Conservation (phyloP, 371 early-diverging fungal genomes). For the Funneliformis caledonium region DNA sequence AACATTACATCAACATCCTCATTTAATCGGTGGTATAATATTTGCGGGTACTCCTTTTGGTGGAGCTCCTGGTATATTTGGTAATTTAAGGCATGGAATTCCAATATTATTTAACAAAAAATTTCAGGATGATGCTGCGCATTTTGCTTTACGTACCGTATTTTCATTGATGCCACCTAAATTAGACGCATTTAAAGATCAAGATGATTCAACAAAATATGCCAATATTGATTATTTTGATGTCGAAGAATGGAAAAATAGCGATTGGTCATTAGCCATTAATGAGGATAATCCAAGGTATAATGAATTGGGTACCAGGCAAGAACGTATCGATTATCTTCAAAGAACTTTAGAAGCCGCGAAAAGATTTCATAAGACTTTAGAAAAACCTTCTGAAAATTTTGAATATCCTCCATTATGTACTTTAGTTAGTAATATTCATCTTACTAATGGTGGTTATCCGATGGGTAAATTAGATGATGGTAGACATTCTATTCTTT, state of each 20-base stretch:
- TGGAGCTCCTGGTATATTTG: slow-evolving; percentile 26
- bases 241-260: slow-evolving; percentile 14
- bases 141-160: slow-evolving; percentile 6
- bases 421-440: background rate
- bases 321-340: slow-evolving; percentile 27
- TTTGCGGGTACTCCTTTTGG: slow-evolving; percentile 23
- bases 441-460: slow-evolving; percentile 18
- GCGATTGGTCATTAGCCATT: background rate
- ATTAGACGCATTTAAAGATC: background rate
- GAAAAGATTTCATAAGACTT: slow-evolving; percentile 18
- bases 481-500: background rate
- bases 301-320: slow-evolving; percentile 21
- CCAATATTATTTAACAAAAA: slow-evolving; percentile 23
- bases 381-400: background rate
- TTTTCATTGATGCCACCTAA: slow-evolving; percentile 4
- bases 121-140: slow-evolving; percentile 18
- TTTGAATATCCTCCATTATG: slow-evolving; percentile 29
- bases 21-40: slow-evolving; percentile 24
- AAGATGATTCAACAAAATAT: background rate
- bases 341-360: slow-evolving; percentile 13
- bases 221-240: slow-evolving; percentile 27
- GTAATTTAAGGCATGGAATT: background rate
- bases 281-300: slow-evolving; percentile 3
- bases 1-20: slow-evolving; percentile 10
- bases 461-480: background rate